Base-by-base conservation (phyloP, 2,329 filamentous ascomycete genomes). In the Raffaelea ambrosiae region DNA sequence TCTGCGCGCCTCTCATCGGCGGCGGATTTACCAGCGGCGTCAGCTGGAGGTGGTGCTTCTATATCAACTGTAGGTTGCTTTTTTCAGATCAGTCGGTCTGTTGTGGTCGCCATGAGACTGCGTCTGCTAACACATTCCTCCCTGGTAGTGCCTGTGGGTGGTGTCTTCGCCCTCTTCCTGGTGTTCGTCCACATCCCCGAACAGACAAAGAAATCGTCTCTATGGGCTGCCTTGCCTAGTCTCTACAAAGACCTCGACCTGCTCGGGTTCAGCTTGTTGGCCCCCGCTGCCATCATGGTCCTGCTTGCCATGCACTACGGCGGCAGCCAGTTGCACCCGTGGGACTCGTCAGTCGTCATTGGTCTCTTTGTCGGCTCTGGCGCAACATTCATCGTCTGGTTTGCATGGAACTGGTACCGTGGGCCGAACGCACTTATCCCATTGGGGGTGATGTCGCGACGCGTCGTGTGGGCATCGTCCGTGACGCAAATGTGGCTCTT, bases 1-100 rank as follows among this genome's bases (percentile, higher is more conserved):
- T 29, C 13, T 13, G 7, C 40, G 75, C 74, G 0, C 75, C 75
- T 11, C 61, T 79, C 5, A 60, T 79, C 9, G 75, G 75, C 4
- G 75, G 75, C 23, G 75, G 65, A 2, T 73, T 79, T 48, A 74
- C 75, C 2, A 63, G 68, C 29, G 60, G 60, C 10, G 63, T 66
- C 14, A 68, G 67, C 11, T 79, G 75, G 75, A 66, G 70, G 65
- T 68, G 35, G 67, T 50, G 47, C 62, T 1, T 73, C 68, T 69
- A 55, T 57, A 13, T 67, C 63, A 0, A 29, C 26, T 29, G 7
- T 13, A 7, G 26, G 26, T 29, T 29, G 7, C 13, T 7, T 29
- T 29, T 29, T 7, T 29, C 26, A 29, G 7, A 7, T 13, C 7
- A 29, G 26, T 29, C n/a, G n/a, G n/a, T n/a, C n/a, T n/a, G n/a